phyloP scores from a whole-genome alignment of 1,284 basidiomycete species.

The Ustilago shanxiensis region DNA sequence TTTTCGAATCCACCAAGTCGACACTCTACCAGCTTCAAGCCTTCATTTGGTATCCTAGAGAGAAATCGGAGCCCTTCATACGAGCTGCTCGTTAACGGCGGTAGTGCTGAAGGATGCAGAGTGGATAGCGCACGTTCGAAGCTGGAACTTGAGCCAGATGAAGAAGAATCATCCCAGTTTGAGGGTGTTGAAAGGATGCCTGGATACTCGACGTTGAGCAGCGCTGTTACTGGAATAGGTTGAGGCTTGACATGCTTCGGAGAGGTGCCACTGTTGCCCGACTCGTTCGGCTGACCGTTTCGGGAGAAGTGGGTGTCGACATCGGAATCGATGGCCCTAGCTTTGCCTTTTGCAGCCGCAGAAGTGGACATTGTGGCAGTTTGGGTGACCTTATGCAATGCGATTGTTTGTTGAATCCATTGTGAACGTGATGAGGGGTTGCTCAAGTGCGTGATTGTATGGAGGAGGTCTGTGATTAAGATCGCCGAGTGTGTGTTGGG shows the following conservation, averaged over 20 bases:
- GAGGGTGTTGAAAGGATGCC: constrained; percentile 35
- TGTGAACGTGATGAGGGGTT: background rate
- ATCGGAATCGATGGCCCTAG: constrained; percentile 18
- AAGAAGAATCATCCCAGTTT: background rate
- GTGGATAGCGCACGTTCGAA: constrained; percentile 59
- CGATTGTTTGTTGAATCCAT: background rate
- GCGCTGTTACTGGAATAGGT: constrained; percentile 42
- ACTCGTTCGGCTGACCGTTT: background rate
- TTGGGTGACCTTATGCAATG: background rate
- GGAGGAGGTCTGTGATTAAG: background rate
- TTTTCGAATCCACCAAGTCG: constrained; percentile 36
- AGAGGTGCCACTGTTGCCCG: background rate
- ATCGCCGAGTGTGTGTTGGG: background rate
- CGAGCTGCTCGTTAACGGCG: constrained; percentile 43
- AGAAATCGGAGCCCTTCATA: constrained; percentile 55
- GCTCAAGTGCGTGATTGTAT: background rate
- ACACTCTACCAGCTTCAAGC: constrained; percentile 56
- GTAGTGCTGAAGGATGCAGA: constrained; percentile 43
- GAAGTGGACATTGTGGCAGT: constrained; percentile 8
- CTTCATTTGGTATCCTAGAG: constrained; percentile 34
- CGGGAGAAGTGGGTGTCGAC: background rate
- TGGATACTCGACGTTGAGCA: constrained; percentile 64
- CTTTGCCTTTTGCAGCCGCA: constrained; percentile 26
- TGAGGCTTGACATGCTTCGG: constrained; percentile 11
- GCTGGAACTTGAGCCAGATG: constrained; percentile 8